Conservation (phyloP, 2,329 filamentous ascomycete species). For the Colletotrichum sp. region DNA sequence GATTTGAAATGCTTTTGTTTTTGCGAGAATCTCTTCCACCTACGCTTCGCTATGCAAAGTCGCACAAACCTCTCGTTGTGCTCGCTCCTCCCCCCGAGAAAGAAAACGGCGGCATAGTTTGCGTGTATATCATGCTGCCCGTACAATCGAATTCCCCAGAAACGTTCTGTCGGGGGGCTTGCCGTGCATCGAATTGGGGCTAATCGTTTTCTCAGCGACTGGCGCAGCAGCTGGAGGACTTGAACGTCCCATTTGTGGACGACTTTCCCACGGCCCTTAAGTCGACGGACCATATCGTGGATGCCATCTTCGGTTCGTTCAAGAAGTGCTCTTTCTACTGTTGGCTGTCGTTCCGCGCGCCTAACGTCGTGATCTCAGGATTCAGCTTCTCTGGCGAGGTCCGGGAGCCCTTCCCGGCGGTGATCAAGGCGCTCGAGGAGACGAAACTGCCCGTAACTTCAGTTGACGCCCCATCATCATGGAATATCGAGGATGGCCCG, state of each 20-base stretch:
- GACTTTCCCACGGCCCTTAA: conserved; percentile 75
- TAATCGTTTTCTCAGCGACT: conserved; percentile 66
- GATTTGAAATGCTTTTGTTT: not conserved
- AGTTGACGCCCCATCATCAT: conserved; percentile 92
- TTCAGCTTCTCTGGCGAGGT: conserved; percentile 94
- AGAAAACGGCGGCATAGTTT: conserved; percentile 4
- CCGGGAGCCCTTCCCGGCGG: conserved; percentile 85
- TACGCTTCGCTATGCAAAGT: conserved; percentile 8
- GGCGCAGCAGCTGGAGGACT: conserved; percentile 81
- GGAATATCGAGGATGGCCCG: conserved; percentile 89
- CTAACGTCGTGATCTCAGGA: conserved; percentile 47
- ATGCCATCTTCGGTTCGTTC: conserved; percentile 84
- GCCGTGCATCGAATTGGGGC: conserved; percentile 12
- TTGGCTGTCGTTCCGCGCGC: not conserved
- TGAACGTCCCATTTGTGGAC: conserved; percentile 82
- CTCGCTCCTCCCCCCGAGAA: not conserved
- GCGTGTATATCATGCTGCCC: not conserved
- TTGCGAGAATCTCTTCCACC: not conserved
- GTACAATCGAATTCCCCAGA: not conserved
- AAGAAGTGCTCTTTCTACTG: not conserved
- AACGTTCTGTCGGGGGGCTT: not conserved
- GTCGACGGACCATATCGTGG: conserved; percentile 80
- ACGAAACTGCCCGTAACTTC: conserved; percentile 80
- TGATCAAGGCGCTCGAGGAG: conserved; percentile 79
- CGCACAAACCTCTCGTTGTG: not conserved